Conservation (phyloP, 345 rosid genomes). For the Leavenworthia alabamica region DNA sequence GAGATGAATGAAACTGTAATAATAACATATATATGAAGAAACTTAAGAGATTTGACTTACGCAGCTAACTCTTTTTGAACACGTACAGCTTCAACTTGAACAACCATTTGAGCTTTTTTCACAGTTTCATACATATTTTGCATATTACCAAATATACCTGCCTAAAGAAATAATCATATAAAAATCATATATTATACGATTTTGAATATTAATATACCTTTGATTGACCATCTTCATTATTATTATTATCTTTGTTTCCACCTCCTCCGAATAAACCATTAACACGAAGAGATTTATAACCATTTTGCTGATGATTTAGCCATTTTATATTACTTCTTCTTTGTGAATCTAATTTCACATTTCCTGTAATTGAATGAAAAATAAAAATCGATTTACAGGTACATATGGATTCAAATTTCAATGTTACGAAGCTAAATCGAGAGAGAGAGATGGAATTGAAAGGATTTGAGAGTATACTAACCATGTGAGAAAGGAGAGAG, state of each 20-base stretch:
- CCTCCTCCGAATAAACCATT: slow-evolving; percentile 85
- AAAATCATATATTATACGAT: too few relatives aligned
- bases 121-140: slow-evolving; percentile 84
- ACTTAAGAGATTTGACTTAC: slow-evolving; percentile 34
- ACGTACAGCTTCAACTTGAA: slow-evolving; percentile 89
- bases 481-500: slow-evolving; percentile 36
- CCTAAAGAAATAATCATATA: too few relatives aligned
- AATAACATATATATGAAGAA: slow-evolving; percentile 11
- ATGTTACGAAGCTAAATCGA: neutral
- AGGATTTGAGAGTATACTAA: slow-evolving; percentile 11
- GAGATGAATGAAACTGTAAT: slow-evolving; percentile 14
- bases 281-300: slow-evolving; percentile 41
- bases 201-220: too few relatives aligned
- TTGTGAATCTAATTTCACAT: slow-evolving; percentile 29
- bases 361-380: slow-evolving; percentile 8
- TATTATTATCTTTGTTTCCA: slow-evolving; percentile 58
- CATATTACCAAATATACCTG: slow-evolving; percentile 90
- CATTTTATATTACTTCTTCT: slow-evolving; percentile 11
- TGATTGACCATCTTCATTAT: slow-evolving; percentile 54
- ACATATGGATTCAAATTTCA: too few relatives aligned
- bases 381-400: too few relatives aligned
- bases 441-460: neutral
- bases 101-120: slow-evolving; percentile 97
- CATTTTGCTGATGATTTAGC: slow-evolving; percentile 7
- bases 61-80: slow-evolving; percentile 89